Base-by-base conservation (phyloP, 78 protist species). In the Guillardia theta region DNA sequence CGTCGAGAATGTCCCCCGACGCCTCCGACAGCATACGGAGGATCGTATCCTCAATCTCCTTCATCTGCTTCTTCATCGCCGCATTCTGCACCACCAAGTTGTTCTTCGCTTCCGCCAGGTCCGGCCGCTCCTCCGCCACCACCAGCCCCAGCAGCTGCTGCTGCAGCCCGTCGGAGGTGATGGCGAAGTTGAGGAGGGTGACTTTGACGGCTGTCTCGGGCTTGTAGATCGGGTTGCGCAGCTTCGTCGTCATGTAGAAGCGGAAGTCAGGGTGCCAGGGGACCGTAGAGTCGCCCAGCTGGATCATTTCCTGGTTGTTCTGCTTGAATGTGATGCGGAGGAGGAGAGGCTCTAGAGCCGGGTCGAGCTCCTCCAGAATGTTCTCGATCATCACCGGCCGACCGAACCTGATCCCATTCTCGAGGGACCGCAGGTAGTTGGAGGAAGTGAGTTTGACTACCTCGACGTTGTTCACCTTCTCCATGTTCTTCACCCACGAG, bases 261-360 rank as follows among this genome's bases (percentile, higher is more conserved):
- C 12, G 0, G 96, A 97, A 97, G 88, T 53, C 54, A 47, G 27
- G 4, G 70, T 93, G n/a, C 93, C 92, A 96, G 30, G 93, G 76
- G 53, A 97, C 83, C 62, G n/a, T 3, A 18, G 62, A 12, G 77
- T 94, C 97, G 50, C 97, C 97, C n/a, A 98, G 77, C 95, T 97
- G 97, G 93, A 97, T 95, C 80, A 93, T 48, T 33, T 36, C 88
- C 22, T 90, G 43, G 45, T 95, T 94, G 18, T 70, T 87, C 10
- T 54, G 64, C 88, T 90, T 88, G 93, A 92, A 96, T 22, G 97
- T 97, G 48, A 95, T 97, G 70, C 87, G 45, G 93, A 96, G 94
- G 92, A 98, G 96, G 24, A 98, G 50, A 19, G 99, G 97, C 90
- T 98, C 98, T 10, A 98, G 95, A 22, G 88, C 92, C 15, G 99